A percentile compares a stretch with the other conserved stretches of the same genome.
Evolutionary conservation across 2,329 filamentous ascomycete genomes (phyloP).

Genomic region (Epichloe elymi): DNA sequence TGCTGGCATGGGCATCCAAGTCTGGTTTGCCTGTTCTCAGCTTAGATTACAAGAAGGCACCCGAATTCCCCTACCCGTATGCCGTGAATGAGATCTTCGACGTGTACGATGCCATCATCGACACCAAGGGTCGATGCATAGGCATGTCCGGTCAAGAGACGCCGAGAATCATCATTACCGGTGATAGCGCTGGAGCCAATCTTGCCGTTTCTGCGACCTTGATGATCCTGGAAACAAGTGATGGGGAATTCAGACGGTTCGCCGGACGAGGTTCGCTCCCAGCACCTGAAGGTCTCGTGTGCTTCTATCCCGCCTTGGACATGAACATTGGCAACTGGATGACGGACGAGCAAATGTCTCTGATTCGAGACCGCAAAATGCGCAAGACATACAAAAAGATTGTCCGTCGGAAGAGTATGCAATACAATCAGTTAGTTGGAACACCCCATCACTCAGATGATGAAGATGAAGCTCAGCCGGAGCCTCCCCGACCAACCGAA

Average conservation of each 20-base stretch:
- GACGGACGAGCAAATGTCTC: conserved; percentile 92
- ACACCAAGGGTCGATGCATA: conserved; percentile 28
- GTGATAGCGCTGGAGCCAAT: conserved; percentile 37
- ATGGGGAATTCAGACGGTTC: conserved; percentile 22
- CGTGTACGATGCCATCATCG: conserved; percentile 26
- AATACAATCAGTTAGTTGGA: conserved; percentile 73
- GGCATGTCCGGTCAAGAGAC: conserved; percentile 26
- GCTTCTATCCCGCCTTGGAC: conserved; percentile 83
- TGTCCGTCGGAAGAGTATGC: conserved; percentile 71
- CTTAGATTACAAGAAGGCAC: conserved; percentile 60
- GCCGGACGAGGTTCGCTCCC: conserved; percentile 44
- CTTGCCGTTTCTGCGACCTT: conserved; percentile 56
- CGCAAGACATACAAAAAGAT: conserved; percentile 68
- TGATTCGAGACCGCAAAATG: conserved; percentile 73
- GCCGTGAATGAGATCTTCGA: conserved; percentile 38
- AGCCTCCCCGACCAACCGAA: conserved; percentile 9
- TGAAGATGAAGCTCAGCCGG: conserved; percentile 38
- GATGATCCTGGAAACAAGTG: conserved; percentile 73
- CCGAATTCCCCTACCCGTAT: conserved; percentile 36
- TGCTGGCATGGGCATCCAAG: conserved; percentile 83
- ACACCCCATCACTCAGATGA: conserved; percentile 75
- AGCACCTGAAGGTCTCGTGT: conserved; percentile 63
- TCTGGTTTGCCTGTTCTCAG: conserved; percentile 82
- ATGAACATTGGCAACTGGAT: conserved; percentile 99
- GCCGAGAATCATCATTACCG: conserved; percentile 31